These are phyloP conservation scores for Triticum urartu DNA, from an alignment of 176 grass and related monocot genomes.

Conservation along the genomic window DNA sequence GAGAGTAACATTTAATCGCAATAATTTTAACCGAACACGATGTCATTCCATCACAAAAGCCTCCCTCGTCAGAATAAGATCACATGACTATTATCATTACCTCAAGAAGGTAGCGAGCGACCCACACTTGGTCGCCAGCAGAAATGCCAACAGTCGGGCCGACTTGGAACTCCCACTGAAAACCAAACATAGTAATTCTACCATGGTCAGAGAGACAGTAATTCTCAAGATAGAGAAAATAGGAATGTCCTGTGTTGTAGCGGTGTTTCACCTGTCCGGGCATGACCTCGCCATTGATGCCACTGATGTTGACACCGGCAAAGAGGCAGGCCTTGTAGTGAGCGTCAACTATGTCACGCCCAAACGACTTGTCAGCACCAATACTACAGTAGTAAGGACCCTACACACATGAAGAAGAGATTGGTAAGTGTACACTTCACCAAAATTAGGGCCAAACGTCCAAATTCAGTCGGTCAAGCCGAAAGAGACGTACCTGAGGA, in stretches of 20 bases:
- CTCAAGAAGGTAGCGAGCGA: conserved; percentile 97
- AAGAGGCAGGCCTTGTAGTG: conserved; percentile 96
- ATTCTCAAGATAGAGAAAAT: neutral
- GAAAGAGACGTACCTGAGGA: conserved; percentile 58
- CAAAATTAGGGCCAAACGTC: neutral
- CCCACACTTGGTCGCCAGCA: conserved; percentile 79
- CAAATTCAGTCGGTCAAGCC: neutral
- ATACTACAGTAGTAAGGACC: conserved; percentile 93
- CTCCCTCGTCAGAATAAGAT: neutral
- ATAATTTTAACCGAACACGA: neutral
- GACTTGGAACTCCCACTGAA: conserved; percentile 98
- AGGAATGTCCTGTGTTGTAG: neutral
- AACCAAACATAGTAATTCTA: neutral
- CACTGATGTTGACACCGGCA: conserved; percentile 91
- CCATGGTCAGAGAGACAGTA: neutral
- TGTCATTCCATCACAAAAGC: neutral
- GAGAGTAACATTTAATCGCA: neutral
- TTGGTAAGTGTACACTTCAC: conserved; percentile 17
- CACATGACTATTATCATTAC: conserved; percentile 27
- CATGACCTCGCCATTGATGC: conserved; percentile 99
- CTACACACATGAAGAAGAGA: conserved; percentile 27
- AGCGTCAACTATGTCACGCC: conserved; percentile 85
- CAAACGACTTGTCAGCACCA: conserved; percentile 87
- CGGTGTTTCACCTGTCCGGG: conserved; percentile 74
- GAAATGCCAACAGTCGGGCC: conserved; percentile 83